These are phyloP conservation scores for Amanita molliuscula DNA, from an alignment of 768 basidiomycete species.

Conservation along the genomic window DNA sequence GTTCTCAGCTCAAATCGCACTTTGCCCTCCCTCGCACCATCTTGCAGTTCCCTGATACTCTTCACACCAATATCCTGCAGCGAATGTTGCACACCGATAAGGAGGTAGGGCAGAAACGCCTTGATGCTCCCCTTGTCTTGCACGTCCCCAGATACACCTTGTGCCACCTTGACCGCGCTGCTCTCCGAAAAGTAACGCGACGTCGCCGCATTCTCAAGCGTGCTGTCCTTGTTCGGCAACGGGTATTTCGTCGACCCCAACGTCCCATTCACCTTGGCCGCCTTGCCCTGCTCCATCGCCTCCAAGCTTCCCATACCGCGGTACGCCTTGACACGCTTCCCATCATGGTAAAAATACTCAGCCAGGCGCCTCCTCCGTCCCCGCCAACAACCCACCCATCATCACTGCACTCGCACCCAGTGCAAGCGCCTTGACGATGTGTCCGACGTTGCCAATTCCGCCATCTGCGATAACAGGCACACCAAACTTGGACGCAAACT, in stretches of 20 bases:
- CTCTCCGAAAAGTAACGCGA: constrained; percentile 92
- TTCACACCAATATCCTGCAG: constrained; percentile 86
- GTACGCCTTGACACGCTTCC: constrained; percentile 97
- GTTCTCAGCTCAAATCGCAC: constrained; percentile 92
- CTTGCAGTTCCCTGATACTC: constrained; percentile 55
- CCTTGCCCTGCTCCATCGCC: constrained; percentile 78
- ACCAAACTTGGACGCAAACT: constrained; percentile 89
- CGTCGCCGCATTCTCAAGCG: constrained; percentile 88
- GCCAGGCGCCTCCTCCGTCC: constrained; percentile 96
- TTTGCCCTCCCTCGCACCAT: constrained; percentile 49
- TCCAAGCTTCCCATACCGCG: constrained; percentile 97
- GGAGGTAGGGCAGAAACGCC: constrained; percentile 82
- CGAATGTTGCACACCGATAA: constrained; percentile 83
- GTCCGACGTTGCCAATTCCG: constrained; percentile 90
- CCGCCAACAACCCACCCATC: constrained; percentile 97
- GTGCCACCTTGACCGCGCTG: constrained; percentile 90
- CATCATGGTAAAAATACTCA: constrained; percentile 99
- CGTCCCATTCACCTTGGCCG: constrained; percentile 12
- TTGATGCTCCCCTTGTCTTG: constrained; percentile 94
- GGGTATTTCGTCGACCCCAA: constrained; percentile 32
- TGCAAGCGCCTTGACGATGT: constrained; percentile 93
- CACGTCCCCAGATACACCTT: constrained; percentile 93
- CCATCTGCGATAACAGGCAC: constrained; percentile 97
- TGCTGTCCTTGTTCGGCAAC: constrained; percentile 32
- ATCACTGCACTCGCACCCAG: constrained; percentile 95